A percentile compares a stretch with the other conserved stretches of the same genome.
phyloP scores from a whole-genome alignment of 2,329 filamentous ascomycete genomes.

The Penicillium sp. region DNA sequence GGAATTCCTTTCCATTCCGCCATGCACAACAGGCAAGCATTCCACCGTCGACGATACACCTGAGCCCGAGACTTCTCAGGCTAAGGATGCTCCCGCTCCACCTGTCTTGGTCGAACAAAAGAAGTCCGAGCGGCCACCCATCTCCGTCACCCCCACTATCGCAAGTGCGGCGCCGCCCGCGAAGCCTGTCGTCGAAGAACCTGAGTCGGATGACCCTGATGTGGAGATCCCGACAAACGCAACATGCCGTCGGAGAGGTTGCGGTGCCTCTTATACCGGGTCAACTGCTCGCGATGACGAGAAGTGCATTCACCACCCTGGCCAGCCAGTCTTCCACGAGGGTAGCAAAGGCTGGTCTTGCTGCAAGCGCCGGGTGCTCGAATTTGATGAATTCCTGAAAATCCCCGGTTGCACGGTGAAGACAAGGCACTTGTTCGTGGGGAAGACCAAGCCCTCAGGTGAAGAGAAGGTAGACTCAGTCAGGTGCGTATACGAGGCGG shows the following conservation, averaged over 20 bases:
- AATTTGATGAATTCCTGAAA: slow-evolving; percentile 98
- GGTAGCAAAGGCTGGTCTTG: slow-evolving; percentile 97
- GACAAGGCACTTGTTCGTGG: slow-evolving; percentile 78
- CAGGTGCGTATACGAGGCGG: slow-evolving; percentile 53
- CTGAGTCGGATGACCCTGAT: slow-evolving; percentile 80
- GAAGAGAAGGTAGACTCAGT: slow-evolving; percentile 79
- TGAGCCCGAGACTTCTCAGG: slow-evolving; percentile 44
- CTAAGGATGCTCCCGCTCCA: slow-evolving; percentile 24
- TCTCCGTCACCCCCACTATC: slow-evolving; percentile 28
- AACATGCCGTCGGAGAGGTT: slow-evolving; percentile 75
- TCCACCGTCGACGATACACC: slow-evolving; percentile 78
- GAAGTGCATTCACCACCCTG: slow-evolving; percentile 84
- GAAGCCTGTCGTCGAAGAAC: slow-evolving; percentile 57
- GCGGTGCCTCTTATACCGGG: slow-evolving; percentile 63
- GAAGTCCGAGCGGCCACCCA: slow-evolving; percentile 21
- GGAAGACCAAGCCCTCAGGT: slow-evolving; percentile 62
- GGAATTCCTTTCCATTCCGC: slow-evolving; percentile 89
- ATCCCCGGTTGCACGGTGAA: slow-evolving; percentile 88
- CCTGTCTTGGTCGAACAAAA: slow-evolving; percentile 22
- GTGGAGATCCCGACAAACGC: slow-evolving; percentile 71
- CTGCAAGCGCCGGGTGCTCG: slow-evolving; percentile 90
- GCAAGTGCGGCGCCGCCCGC: slow-evolving; percentile 32
- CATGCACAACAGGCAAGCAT: slow-evolving; percentile 91
- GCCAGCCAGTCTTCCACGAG: slow-evolving; percentile 91
- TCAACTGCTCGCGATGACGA: slow-evolving; percentile 65